Evolutionary conservation across 345 rosid species (phyloP).

Genomic region (Lumnitzera littorea): DNA sequence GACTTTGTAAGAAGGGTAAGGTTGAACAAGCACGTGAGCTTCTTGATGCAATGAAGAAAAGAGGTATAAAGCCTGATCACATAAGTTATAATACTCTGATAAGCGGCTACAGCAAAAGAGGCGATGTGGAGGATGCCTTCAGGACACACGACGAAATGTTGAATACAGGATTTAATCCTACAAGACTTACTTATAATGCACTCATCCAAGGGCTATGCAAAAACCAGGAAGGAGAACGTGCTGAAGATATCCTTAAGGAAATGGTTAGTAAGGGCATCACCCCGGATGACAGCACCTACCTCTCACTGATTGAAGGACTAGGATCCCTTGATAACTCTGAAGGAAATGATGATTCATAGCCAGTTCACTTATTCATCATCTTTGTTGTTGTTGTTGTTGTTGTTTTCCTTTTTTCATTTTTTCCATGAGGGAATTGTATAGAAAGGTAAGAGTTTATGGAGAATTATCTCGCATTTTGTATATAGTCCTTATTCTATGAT

Average conservation of each 20-base stretch:
- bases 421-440: too few species aligned
- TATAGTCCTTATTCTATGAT: too few species aligned
- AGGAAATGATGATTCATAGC: not conserved
- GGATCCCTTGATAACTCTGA: slow-evolving; percentile 9
- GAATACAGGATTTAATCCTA: slow-evolving; percentile 77
- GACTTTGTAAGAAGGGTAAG: slow-evolving; percentile 70
- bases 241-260: slow-evolving; percentile 72
- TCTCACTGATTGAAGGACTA: slow-evolving; percentile 64
- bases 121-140: slow-evolving; percentile 71
- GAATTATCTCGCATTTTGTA: too few species aligned
- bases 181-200: slow-evolving; percentile 81
- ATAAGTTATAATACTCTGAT: slow-evolving; percentile 81
- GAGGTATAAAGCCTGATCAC: slow-evolving; percentile 80
- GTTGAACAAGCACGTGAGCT: slow-evolving; percentile 84
- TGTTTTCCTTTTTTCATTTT: too few species aligned
- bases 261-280: slow-evolving; percentile 72
- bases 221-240: slow-evolving; percentile 57
- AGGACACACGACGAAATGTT: slow-evolving; percentile 82
- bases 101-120: slow-evolving; percentile 80
- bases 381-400: not conserved
- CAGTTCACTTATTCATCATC: not conserved
- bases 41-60: slow-evolving; percentile 69
- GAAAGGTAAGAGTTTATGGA: too few species aligned
- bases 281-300: slow-evolving; percentile 73
- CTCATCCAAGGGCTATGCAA: slow-evolving; percentile 70